Evolutionary conservation across 768 basidiomycete genomes (phyloP).

Genomic region (Leucocoprinus sp.): DNA sequence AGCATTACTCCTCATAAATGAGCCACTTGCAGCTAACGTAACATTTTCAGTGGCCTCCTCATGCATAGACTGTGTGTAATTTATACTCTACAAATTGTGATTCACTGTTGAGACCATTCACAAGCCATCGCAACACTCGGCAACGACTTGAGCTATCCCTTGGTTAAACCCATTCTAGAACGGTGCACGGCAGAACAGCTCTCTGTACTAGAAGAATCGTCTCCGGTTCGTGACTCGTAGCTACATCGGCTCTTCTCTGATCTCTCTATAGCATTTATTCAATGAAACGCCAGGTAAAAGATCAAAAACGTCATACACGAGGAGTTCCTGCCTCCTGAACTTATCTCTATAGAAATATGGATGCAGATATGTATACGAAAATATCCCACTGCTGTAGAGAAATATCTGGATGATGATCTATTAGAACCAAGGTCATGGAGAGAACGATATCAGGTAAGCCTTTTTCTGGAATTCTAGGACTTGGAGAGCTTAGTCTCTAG

Average conservation of each 20-base stretch:
- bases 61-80: slow-evolving; percentile 4
- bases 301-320: slow-evolving; percentile 2
- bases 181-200: slow-evolving; percentile 67
- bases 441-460: slow-evolving; percentile 57
- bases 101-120: neutral
- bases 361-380: slow-evolving; percentile 51
- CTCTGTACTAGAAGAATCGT: slow-evolving; percentile 55
- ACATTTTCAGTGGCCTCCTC: slow-evolving; percentile 8
- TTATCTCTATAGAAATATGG: slow-evolving; percentile 49
- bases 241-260: slow-evolving; percentile 2
- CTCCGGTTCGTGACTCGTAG: slow-evolving; percentile 44
- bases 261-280: slow-evolving; percentile 37
- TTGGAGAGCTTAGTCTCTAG: slow-evolving; percentile 8
- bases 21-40: neutral
- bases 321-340: slow-evolving; percentile 8
- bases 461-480: slow-evolving; percentile 7
- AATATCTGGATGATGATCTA: slow-evolving; percentile 30
- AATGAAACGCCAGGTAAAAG: slow-evolving; percentile 46
- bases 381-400: slow-evolving; percentile 46
- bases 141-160: slow-evolving; percentile 48
- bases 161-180: slow-evolving; percentile 69
- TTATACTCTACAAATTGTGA: neutral
- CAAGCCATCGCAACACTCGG: slow-evolving; percentile 62
- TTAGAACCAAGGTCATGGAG: slow-evolving; percentile 58
- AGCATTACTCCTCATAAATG: slow-evolving; percentile 18